Evolutionary conservation across 192 early-diverging fungal genomes (phyloP), one percentile per base, ranked within the genome.

Genomic region (Mortierella antarctica): DNA sequence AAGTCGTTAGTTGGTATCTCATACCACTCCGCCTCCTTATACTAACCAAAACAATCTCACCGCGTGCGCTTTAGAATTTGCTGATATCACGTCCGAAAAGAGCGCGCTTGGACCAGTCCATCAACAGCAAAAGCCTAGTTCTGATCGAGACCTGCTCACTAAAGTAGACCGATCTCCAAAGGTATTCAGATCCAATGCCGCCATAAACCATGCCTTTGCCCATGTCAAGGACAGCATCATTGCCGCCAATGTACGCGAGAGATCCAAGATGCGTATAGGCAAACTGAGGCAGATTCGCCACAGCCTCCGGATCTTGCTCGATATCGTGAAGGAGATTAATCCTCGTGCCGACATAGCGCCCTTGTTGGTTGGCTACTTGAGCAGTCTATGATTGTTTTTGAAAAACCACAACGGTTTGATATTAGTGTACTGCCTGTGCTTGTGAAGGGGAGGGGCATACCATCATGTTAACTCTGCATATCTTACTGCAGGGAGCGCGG

Each of bases 231-330:
- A 88, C 88, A 13, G 89, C 88, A 31, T 83, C 85, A 44, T 84
- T 87, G 39, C 91, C 88, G 42, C 89, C 89, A 70, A 94, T 85
- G 64, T 94, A 94, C 4, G 92, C 91, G 55, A 93, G 71, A 12
- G 89, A 85, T 15, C 92, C 92, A 21, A 89, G 82, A 65, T 92
- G 92, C 13, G 64, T 86, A 62, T 94, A 94, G 9, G 63, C 55
- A 69, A 94, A 94, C 9, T 89, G 89, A 15, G 73, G 70, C 3
- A 79, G 46, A 31, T 84, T 72, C 7, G 80, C 70, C n/a, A 82
- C 79, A 17, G 55, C 51, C 18, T 78, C 83, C 5, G 51, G 54
- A 44, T 67, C 57, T 14, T 49, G 56, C 58, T 70, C 63, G 17
- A 71, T 66, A 14, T 31, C 40, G n/a, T 75, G 73, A 44, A 88